phyloP scores from a whole-genome alignment of 228 moss, liverwort and hornwort genomes.

The Sphagnum fallax region DNA sequence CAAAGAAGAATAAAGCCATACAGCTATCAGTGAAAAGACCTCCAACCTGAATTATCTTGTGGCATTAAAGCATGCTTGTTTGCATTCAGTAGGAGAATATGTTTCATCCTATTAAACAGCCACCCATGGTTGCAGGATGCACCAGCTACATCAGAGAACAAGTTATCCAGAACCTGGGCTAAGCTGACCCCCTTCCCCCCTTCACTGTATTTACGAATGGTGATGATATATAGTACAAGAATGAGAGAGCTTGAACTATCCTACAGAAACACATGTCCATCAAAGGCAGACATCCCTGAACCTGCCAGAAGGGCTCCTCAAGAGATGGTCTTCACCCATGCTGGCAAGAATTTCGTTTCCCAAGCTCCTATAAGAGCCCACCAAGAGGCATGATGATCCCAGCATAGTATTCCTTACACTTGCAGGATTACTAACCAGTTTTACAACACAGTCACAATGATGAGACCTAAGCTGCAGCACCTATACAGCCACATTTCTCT shows the following conservation, averaged over 20 bases:
- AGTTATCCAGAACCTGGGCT: conserved; percentile 46
- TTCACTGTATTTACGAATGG: conserved; percentile 27
- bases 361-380: background rate
- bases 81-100: conserved; percentile 56
- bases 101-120: conserved; percentile 52
- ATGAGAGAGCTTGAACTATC: conserved; percentile 51
- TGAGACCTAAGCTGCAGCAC: background rate
- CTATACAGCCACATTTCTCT: background rate
- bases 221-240: conserved; percentile 55
- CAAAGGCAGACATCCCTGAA: conserved; percentile 1
- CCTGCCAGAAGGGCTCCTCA: background rate
- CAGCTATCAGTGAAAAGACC: too few species aligned
- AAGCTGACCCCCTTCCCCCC: conserved; percentile 21
- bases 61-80: too few species aligned
- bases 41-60: too few species aligned
- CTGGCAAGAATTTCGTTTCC: background rate
- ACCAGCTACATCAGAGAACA: conserved; percentile 57
- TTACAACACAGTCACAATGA: background rate
- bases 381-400: background rate
- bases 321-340: background rate
- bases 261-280: conserved; percentile 36
- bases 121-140: conserved; percentile 45
- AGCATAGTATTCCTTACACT: background rate
- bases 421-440: background rate
- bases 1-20: too few species aligned